These are phyloP conservation scores for Penicillium macrosclerotiorum DNA, from an alignment of 495 filamentous ascomycete genomes.

Conservation along the genomic window DNA sequence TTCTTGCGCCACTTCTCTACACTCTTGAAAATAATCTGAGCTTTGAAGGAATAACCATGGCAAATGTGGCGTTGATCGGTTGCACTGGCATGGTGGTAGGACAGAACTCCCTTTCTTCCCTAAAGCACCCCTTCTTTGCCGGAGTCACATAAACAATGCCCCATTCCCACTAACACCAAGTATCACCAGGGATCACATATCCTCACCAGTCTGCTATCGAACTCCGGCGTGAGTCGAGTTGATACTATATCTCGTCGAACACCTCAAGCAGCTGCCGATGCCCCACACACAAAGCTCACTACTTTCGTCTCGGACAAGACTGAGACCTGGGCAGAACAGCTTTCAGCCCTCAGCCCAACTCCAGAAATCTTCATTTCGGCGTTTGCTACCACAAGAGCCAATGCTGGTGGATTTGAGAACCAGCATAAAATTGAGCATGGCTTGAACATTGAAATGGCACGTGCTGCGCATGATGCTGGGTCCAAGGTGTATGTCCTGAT, in stretches of 20 bases:
- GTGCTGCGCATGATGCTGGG: constrained; percentile 61
- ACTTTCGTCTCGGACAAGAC: constrained; percentile 45
- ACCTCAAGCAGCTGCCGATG: constrained; percentile 26
- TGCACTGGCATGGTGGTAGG: constrained; percentile 51
- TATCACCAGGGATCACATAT: constrained; percentile 45
- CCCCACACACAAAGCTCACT: constrained; percentile 41
- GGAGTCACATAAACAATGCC: neutral
- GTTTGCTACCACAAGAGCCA: constrained; percentile 63
- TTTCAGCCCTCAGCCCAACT: constrained; percentile 52
- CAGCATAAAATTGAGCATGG: constrained; percentile 78
- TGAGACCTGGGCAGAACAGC: constrained; percentile 53
- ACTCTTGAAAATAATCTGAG: neutral
- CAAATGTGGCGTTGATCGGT: constrained; percentile 45
- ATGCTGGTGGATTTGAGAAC: constrained; percentile 66
- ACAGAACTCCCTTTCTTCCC: neutral
- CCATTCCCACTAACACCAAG: neutral
- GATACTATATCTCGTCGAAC: constrained; percentile 49
- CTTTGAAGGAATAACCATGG: constrained; percentile 24
- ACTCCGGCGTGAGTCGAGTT: constrained; percentile 36
- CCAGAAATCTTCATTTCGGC: constrained; percentile 63
- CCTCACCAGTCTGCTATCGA: constrained; percentile 43
- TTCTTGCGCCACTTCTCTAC: neutral
- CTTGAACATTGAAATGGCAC: constrained; percentile 67
- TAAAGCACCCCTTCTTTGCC: neutral
- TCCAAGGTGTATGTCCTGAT: constrained; percentile 67